Base-by-base conservation (phyloP, 306 rosid species). In the Dicorynia guianensis region DNA sequence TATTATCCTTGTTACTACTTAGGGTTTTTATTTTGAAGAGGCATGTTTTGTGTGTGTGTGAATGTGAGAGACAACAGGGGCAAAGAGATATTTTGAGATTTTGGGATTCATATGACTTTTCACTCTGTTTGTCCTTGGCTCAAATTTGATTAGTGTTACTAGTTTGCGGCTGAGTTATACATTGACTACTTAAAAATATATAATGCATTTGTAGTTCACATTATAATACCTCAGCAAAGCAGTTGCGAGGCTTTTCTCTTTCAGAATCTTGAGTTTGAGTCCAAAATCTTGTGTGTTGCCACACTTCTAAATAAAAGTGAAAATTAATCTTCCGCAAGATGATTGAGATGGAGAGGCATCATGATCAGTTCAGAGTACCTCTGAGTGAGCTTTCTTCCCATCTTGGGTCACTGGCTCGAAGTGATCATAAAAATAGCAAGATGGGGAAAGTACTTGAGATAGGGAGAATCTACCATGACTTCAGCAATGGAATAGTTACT, bases 391-490 rank as follows among this genome's bases (percentile, higher is more conserved):
- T 69, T 38, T 70, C 60, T 25, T 20, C n/a, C 40, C 11, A 39
- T 39, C 53, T 39, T 38, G 8, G 13, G 46, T 18, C 30, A 44
- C n/a, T 19, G 19, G 54, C 20, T 39, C 11, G 39, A 55, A 42
- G 4, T 18, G 30, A 38, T 54, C 75, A 70, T 54, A 64, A 70
- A 40, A 54, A 35, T 12, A 20, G 75, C 17, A 71, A 44, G 82
- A 75, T 66, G 75, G 34, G 69, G 81, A 48, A 65, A 53, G 77
- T 76, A 79, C 80, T 67, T 72, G 80, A 80, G 82, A 84, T 80
- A 55, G 68, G 55, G 80, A 64, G 85, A 84, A 80, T 84, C 87
- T 76, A 40, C 67, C 52, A 72, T 84, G 85, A 84, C 87, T 76
- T 84, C 85, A 77, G 67, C 87, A 84, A 80, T 76, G 80, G 62